Evolutionary conservation across 768 basidiomycete genomes (phyloP).

Genomic region (Suillus subaureus): DNA sequence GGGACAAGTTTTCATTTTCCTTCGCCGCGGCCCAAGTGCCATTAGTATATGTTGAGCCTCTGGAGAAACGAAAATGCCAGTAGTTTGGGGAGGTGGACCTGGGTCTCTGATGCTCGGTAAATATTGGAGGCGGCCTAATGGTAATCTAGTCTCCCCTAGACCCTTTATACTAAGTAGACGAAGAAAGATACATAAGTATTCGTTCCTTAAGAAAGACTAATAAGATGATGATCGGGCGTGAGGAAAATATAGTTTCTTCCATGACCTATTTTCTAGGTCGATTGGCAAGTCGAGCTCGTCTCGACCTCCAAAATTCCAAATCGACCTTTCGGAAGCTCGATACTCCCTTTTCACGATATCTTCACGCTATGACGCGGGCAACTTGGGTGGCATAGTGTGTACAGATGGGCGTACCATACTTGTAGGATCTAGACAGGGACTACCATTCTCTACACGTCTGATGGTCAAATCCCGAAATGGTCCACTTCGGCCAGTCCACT

Average conservation of each 20-base stretch:
- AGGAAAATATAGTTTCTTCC: background rate
- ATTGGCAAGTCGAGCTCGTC: too few relatives aligned
- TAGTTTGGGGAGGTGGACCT: slow-evolving; percentile 47
- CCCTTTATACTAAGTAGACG: too few relatives aligned
- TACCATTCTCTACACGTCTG: background rate
- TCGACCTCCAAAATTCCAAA: too few relatives aligned
- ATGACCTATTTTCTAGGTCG: too few relatives aligned
- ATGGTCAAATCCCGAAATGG: background rate
- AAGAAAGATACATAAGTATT: too few relatives aligned
- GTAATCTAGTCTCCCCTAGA: slow-evolving; percentile 21
- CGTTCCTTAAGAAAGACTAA: background rate
- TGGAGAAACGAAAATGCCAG: slow-evolving; percentile 50
- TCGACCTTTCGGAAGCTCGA: background rate
- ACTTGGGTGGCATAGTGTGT: background rate
- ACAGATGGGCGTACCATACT: background rate
- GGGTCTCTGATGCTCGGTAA: slow-evolving; percentile 44
- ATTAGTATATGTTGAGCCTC: slow-evolving; percentile 39
- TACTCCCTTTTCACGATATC: background rate
- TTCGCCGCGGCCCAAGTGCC: slow-evolving; percentile 43
- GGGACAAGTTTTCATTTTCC: slow-evolving; percentile 35
- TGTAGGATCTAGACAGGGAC: background rate
- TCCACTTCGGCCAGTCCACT: background rate
- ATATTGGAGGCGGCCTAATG: slow-evolving; percentile 34
- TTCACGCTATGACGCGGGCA: background rate
- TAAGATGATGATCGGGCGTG: background rate